These are phyloP conservation scores for Boletus insuetus DNA, from an alignment of 768 basidiomycete species.

Conservation along the genomic window DNA sequence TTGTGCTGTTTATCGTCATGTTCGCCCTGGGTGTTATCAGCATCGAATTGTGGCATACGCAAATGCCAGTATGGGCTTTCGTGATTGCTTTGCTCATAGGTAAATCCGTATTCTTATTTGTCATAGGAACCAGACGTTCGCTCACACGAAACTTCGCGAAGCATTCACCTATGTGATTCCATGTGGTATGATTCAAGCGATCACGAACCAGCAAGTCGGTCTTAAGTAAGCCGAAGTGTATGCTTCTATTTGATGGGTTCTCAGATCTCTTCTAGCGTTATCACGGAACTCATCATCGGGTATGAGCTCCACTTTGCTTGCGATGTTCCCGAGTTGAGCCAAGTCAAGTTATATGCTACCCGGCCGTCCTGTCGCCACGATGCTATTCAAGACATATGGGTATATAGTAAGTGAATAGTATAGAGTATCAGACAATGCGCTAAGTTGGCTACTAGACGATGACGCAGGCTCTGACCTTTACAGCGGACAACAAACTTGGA, in stretches of 20 bases:
- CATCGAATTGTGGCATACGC: constrained; percentile 73
- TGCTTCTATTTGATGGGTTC: not conserved
- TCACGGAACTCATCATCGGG: constrained; percentile 80
- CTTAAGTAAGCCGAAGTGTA: constrained; percentile 39
- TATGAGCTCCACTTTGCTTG: constrained; percentile 1
- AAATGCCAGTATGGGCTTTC: constrained; percentile 68
- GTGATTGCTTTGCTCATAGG: constrained; percentile 61
- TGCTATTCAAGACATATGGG: constrained; percentile 86
- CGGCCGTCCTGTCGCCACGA: constrained; percentile 75
- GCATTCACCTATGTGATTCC: constrained; percentile 49
- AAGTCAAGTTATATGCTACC: constrained; percentile 59
- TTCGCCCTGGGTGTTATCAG: constrained; percentile 65
- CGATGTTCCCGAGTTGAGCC: not conserved
- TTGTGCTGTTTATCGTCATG: constrained; percentile 64
- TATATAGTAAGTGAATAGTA: constrained; percentile 45
- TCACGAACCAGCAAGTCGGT: constrained; percentile 78
- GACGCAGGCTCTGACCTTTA: constrained; percentile 58
- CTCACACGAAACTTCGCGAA: constrained; percentile 8
- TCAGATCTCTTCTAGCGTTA: constrained; percentile 42
- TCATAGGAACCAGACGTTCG: not conserved
- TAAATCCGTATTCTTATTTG: constrained; percentile 22
- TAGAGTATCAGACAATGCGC: not conserved
- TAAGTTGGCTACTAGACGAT: constrained; percentile 24
- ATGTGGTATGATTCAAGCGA: constrained; percentile 61
- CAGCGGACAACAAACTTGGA: constrained; percentile 76